Conservation (phyloP, 495 filamentous ascomycete species). For the Pyronema domesticum region DNA sequence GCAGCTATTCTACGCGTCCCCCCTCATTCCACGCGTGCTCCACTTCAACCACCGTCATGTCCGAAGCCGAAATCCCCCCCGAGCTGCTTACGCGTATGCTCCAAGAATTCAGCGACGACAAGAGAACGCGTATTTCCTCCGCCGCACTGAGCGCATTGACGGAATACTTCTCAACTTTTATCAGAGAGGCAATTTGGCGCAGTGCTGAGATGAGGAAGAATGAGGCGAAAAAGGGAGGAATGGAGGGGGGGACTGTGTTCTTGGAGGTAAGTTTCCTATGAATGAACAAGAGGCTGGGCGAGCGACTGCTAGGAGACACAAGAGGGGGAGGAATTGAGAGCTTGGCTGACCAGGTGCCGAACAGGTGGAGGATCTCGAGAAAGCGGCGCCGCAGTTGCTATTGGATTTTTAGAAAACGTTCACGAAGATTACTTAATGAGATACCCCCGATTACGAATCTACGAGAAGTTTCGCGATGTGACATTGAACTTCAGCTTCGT, state of each 20-base stretch:
- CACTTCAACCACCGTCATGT: not conserved
- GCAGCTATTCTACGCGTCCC: too few species aligned
- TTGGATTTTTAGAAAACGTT: slow-evolving; percentile 49
- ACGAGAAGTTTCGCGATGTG: not conserved
- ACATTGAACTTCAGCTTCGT: too few species aligned
- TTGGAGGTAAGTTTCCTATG: slow-evolving; percentile 11
- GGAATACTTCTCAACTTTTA: slow-evolving; percentile 83
- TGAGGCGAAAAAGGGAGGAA: slow-evolving; percentile 12
- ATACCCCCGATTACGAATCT: not conserved
- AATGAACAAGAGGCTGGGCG: too few species aligned
- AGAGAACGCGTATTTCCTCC: slow-evolving; percentile 54
- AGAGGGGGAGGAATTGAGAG: not conserved
- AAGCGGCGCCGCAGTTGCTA: slow-evolving; percentile 70
- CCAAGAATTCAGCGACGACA: slow-evolving; percentile 57
- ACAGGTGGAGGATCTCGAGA: slow-evolving; percentile 73
- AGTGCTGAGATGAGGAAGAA: slow-evolving; percentile 50
- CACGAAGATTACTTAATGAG: not conserved
- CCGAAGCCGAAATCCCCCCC: slow-evolving; percentile 38
- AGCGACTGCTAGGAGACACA: not conserved
- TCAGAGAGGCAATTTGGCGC: slow-evolving; percentile 75
- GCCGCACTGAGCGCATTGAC: slow-evolving; percentile 63
- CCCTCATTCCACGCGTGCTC: too few species aligned
- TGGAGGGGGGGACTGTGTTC: slow-evolving; percentile 12
- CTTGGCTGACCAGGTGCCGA: not conserved
- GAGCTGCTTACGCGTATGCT: slow-evolving; percentile 58